phyloP scores from a whole-genome alignment of 1,284 basidiomycete genomes.

The Agroathelia rolfsii region DNA sequence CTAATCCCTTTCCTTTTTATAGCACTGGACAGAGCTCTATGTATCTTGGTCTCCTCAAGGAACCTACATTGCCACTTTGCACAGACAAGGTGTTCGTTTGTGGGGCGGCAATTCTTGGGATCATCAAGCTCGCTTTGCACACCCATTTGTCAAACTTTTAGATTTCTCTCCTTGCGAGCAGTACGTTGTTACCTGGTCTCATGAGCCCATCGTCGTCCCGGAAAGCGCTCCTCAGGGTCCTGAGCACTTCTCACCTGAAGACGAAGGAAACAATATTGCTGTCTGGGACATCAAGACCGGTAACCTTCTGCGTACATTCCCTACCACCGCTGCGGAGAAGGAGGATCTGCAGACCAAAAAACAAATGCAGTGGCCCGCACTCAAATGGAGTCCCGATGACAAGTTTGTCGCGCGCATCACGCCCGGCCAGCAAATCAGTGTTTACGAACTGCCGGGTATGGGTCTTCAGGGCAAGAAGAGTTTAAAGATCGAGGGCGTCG shows the following conservation, averaged over 20 bases:
- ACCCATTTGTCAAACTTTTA: conserved; percentile 91
- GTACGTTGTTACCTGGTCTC: conserved; percentile 97
- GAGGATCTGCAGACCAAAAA: conserved; percentile 56
- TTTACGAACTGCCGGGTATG: conserved; percentile 95
- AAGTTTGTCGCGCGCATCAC: conserved; percentile 87
- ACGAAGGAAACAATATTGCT: conserved; percentile 95
- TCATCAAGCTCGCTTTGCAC: conserved; percentile 83
- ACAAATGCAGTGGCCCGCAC: conserved; percentile 87
- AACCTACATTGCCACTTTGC: conserved; percentile 89
- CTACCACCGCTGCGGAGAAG: conserved; percentile 48
- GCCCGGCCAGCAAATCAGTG: conserved; percentile 87
- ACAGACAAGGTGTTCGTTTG: conserved; percentile 90
- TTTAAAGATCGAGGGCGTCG: conserved; percentile 95
- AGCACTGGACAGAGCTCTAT: conserved; percentile 97
- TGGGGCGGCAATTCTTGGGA: conserved; percentile 93
- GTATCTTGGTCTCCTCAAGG: conserved; percentile 96
- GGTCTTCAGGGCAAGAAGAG: conserved; percentile 94
- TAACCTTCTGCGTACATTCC: conserved; percentile 89
- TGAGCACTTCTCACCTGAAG: conserved; percentile 84
- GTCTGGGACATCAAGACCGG: conserved; percentile 97
- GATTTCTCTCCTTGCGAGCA: conserved; percentile 98
- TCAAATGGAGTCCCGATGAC: conserved; percentile 99
- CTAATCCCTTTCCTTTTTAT: conserved; percentile 11
- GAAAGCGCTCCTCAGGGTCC: conserved; percentile 76
- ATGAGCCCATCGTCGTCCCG: conserved; percentile 85